Evolutionary conservation across 2,329 filamentous ascomycete species (phyloP).

Genomic region (Metarhizium humberi): DNA sequence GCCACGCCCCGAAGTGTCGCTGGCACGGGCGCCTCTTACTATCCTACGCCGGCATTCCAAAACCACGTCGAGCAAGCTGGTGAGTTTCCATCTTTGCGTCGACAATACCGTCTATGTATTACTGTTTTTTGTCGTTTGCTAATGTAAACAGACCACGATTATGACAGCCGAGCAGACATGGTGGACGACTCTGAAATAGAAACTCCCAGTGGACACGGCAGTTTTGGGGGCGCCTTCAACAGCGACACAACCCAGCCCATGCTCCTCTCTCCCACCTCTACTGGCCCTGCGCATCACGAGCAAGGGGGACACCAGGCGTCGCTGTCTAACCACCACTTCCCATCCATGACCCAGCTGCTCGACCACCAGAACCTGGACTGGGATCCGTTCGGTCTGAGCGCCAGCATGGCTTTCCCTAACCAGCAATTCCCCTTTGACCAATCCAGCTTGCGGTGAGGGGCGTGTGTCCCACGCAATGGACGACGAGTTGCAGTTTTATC

Average conservation of each 20-base stretch:
- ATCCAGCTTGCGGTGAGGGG: slow-evolving; percentile 37
- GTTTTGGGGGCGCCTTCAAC: slow-evolving; percentile 52
- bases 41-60: slow-evolving; percentile 74
- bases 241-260: slow-evolving; percentile 31
- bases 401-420: slow-evolving; percentile 90
- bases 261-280: slow-evolving; percentile 31
- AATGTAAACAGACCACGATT: slow-evolving; percentile 84
- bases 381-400: slow-evolving; percentile 86
- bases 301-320: slow-evolving; percentile 23
- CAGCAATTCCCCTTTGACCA: slow-evolving; percentile 70
- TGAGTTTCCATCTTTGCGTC: slow-evolving; percentile 41
- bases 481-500: background rate
- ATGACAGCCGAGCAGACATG: slow-evolving; percentile 82
- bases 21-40: slow-evolving; percentile 49
- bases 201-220: slow-evolving; percentile 53
- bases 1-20: slow-evolving; percentile 24
- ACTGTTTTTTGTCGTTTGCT: slow-evolving; percentile 21
- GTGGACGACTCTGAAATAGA: slow-evolving; percentile 74
- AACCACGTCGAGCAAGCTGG: slow-evolving; percentile 93
- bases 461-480: background rate
- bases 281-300: slow-evolving; percentile 28
- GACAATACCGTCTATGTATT: background rate
- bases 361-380: slow-evolving; percentile 86
- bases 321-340: slow-evolving; percentile 38
- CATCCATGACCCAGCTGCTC: slow-evolving; percentile 51